Base-by-base conservation (phyloP, 352 stramenopile genomes). In the Globisporangium okanoganense region DNA sequence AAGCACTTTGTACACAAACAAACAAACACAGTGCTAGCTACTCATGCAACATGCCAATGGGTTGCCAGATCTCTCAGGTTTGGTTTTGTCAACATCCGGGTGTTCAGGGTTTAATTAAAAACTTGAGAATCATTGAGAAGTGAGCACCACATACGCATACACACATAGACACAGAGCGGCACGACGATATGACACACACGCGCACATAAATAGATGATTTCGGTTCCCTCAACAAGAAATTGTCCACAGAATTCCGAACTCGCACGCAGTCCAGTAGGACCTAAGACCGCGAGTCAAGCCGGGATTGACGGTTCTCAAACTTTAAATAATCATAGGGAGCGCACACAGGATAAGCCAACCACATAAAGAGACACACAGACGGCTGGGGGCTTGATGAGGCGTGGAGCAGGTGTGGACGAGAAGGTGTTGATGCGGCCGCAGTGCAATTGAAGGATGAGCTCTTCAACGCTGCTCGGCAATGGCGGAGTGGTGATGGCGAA, bases 281-380 rank as follows among this genome's bases (percentile, higher is more conserved):
- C 18, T n/a, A 49, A 31, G 27, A 14, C 57, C 18, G 14, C 45
- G 45, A 51, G 58, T 40, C 41, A 62, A 61, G 57, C 64, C 64
- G 54, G 71, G 61, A 87, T 87, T 87, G 49, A 82, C 80, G 78
- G 80, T 85, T 90, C 80, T 90, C 80, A 90, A 90, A 90, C 80
- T 90, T 90, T 88, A 73, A 72, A 71, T 87, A 88, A 90, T 90
- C 80, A 90, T 78, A 61, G 76, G 78, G 80, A 57, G 33, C 49
- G 56, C n/a, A 44, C 13, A n/a, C n/a, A n/a, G n/a, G n/a, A n/a
- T n/a, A n/a, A 38, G 29, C 69, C 45, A 61, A 27, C 61, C 25
- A 24, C 36, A 49, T 6, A 51, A 13, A 58, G 6, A 41, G 0
- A n/a, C 3, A 10, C 22, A 13, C 16, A 13, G 13, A 33, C 22